Conservation (phyloP, 345 rosid genomes). For the Bruguiera gymnorhiza region DNA sequence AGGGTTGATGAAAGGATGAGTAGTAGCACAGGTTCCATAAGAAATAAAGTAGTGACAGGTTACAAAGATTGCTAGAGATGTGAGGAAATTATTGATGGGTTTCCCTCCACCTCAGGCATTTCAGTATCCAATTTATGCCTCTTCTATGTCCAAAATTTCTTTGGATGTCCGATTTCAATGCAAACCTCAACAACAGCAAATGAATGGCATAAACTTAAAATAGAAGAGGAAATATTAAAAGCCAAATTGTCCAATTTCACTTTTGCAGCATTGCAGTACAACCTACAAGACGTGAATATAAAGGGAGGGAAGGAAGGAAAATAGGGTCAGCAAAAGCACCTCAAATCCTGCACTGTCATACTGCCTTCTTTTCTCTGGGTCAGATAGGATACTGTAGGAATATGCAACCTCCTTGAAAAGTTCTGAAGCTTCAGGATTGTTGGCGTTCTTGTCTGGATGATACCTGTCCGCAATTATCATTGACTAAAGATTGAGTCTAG, state of each 20-base stretch:
- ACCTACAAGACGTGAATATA: neutral
- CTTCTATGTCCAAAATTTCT: neutral
- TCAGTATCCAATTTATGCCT: neutral
- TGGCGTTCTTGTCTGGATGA: constrained; percentile 97
- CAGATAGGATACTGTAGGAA: constrained; percentile 95
- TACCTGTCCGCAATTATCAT: constrained; percentile 46
- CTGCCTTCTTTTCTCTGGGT: constrained; percentile 97
- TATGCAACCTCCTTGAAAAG: constrained; percentile 96
- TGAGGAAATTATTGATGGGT: neutral
- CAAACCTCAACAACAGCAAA: neutral
- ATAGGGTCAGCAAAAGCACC: constrained; percentile 40
- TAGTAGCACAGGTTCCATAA: too few species aligned
- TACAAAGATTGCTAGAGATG: too few species aligned
- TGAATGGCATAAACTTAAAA: too few species aligned
- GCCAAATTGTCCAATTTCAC: too few species aligned
- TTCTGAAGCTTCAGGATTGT: constrained; percentile 94
- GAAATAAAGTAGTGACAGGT: too few species aligned
- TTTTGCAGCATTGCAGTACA: neutral
- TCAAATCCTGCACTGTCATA: constrained; percentile 95
- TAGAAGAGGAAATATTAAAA: too few species aligned
- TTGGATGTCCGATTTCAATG: too few species aligned
- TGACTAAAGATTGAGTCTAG: neutral
- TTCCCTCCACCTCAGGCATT: neutral
- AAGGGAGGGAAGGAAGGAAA: neutral
- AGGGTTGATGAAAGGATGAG: too few species aligned